phyloP scores from a whole-genome alignment of 2,329 filamentous ascomycete species.

The Coniochaeta sp. region DNA sequence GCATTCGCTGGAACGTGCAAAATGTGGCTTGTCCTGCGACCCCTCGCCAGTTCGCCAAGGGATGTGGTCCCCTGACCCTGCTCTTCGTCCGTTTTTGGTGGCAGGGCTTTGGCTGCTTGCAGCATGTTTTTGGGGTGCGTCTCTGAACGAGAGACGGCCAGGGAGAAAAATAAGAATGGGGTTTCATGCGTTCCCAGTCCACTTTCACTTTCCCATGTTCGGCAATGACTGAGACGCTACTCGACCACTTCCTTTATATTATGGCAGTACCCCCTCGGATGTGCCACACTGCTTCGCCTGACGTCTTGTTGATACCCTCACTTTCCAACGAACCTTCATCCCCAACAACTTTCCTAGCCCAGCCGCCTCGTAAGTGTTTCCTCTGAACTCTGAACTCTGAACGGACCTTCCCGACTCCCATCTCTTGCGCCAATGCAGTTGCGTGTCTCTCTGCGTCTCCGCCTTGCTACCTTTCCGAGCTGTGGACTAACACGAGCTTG shows the following conservation, averaged over 20 bases:
- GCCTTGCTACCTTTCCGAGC: not conserved
- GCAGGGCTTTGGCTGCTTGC: not conserved
- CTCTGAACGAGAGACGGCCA: not conserved
- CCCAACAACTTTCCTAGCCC: not conserved
- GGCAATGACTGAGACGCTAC: not conserved
- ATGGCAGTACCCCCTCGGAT: not conserved
- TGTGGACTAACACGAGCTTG: not conserved
- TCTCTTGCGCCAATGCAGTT: not conserved
- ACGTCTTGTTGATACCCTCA: not conserved
- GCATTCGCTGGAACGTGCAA: not conserved
- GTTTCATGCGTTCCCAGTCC: conserved; percentile 14
- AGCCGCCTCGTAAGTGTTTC: not conserved
- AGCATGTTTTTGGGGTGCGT: not conserved
- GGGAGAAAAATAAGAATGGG: conserved; percentile 10
- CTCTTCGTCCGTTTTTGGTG: not conserved
- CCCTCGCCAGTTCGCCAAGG: not conserved
- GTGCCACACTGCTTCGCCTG: not conserved
- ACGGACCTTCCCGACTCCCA: too few species aligned
- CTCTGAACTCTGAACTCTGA: not conserved
- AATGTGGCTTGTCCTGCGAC: not conserved
- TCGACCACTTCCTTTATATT: not conserved
- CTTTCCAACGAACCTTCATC: not conserved
- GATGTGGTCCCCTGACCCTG: not conserved
- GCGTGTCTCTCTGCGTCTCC: not conserved
- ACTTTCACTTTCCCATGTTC: conserved; percentile 14